A percentile compares a stretch with the other conserved stretches of the same genome.
phyloP scores from a whole-genome alignment of 208 protist species.

The Leptomonas pyrrhocoris region DNA sequence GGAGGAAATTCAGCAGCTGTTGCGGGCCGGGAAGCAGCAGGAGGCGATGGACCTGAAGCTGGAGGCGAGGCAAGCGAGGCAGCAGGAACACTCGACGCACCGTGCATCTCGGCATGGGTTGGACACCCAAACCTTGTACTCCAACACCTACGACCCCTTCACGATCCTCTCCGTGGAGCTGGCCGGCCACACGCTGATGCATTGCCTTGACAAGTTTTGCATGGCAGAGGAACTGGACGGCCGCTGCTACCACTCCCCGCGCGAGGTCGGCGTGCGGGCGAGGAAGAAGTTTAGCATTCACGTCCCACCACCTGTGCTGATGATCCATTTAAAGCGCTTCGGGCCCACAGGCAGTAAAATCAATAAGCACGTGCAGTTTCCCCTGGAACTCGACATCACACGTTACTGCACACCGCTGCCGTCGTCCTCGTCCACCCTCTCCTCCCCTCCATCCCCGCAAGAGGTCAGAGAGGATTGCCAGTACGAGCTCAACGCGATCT shows the following conservation, averaged over 20 bases:
- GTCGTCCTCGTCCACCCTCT: background rate
- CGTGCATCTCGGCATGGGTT: constrained; percentile 16
- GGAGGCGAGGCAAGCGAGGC: constrained; percentile 28
- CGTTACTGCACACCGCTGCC: constrained; percentile 54
- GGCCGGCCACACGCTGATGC: constrained; percentile 63
- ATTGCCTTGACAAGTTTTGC: constrained; percentile 84
- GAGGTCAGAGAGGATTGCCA: constrained; percentile 12
- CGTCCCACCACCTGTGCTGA: constrained; percentile 77
- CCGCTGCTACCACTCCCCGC: constrained; percentile 74
- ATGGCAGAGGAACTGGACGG: constrained; percentile 73
- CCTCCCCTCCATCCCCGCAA: background rate
- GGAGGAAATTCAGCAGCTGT: constrained; percentile 83
- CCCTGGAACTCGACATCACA: constrained; percentile 58
- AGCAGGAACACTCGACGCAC: background rate
- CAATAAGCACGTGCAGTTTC: constrained; percentile 69
- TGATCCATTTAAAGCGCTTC: constrained; percentile 92
- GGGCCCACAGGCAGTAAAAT: constrained; percentile 65
- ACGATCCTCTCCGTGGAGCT: constrained; percentile 82
- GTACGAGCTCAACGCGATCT: constrained; percentile 91
- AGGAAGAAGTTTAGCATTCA: constrained; percentile 85
- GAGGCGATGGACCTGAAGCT: constrained; percentile 80
- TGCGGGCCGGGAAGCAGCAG: constrained; percentile 65
- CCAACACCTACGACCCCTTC: constrained; percentile 90
- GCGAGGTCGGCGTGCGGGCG: constrained; percentile 76
- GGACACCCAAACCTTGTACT: constrained; percentile 42